Evolutionary conservation across 371 early-diverging fungal genomes (phyloP).

Genomic region (Mucor irregularis): DNA sequence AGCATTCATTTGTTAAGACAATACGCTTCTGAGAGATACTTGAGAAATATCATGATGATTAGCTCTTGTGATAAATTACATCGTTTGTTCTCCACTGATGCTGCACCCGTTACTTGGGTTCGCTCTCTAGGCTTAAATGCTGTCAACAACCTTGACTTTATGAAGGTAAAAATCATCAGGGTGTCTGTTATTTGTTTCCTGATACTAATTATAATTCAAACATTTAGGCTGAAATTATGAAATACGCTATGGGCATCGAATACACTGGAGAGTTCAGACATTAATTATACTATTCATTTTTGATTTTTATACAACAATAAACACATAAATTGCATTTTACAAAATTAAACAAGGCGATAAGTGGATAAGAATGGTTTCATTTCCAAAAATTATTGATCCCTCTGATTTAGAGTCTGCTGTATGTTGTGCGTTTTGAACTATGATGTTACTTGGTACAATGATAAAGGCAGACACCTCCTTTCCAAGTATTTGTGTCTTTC

Average conservation of each 20-base stretch:
- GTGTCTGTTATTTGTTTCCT: neutral
- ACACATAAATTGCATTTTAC: too few relatives aligned
- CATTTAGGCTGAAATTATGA: slow-evolving; percentile 58
- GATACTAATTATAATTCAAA: neutral
- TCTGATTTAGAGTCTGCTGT: too few relatives aligned
- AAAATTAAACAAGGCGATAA: too few relatives aligned
- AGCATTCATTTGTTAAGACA: slow-evolving; percentile 62
- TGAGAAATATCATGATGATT: slow-evolving; percentile 82
- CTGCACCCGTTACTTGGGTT: slow-evolving; percentile 60
- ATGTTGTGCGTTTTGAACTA: too few relatives aligned
- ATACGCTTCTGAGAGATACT: slow-evolving; percentile 80
- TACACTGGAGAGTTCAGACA: slow-evolving; percentile 23
- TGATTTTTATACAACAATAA: neutral
- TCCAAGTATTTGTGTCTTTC: too few relatives aligned
- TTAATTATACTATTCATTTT: neutral
- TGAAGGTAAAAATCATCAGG: slow-evolving; percentile 65
- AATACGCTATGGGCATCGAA: slow-evolving; percentile 66
- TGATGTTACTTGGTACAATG: too few relatives aligned
- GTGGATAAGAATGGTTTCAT: too few relatives aligned
- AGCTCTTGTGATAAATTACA: slow-evolving; percentile 81
- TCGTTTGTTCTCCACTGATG: slow-evolving; percentile 72
- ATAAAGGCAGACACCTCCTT: too few relatives aligned
- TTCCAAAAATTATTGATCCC: too few relatives aligned
- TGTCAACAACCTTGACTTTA: slow-evolving; percentile 56
- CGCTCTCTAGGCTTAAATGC: slow-evolving; percentile 71